phyloP scores from a whole-genome alignment of 345 rosid species.

The Boechera retrofracta region DNA sequence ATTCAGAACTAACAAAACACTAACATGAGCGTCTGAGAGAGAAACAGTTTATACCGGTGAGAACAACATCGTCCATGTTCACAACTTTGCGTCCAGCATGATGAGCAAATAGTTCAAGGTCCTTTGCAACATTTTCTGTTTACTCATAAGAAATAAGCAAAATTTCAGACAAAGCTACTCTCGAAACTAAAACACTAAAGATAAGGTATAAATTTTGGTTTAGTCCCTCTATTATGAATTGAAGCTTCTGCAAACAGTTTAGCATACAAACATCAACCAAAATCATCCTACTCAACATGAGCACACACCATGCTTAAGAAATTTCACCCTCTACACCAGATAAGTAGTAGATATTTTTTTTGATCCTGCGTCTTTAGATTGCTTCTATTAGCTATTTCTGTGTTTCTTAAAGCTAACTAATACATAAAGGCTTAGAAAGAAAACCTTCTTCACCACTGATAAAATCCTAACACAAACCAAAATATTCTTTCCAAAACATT shows the following conservation, averaged over 20 bases:
- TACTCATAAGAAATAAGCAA: slow-evolving; percentile 6
- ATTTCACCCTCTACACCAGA: background rate
- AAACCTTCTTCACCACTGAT: background rate
- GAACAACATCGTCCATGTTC: slow-evolving; percentile 83
- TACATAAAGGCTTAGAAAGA: background rate
- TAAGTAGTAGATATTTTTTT: background rate
- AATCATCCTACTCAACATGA: background rate
- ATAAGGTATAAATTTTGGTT: background rate
- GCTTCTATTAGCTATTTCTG: no score
- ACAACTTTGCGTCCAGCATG: slow-evolving; percentile 92
- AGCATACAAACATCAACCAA: slow-evolving; percentile 14
- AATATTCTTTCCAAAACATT: background rate
- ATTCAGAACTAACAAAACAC: slow-evolving; percentile 42
- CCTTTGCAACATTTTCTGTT: slow-evolving; percentile 80
- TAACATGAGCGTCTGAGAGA: background rate
- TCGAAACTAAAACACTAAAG: background rate
- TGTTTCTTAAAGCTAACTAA: background rate
- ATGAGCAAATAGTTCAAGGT: slow-evolving; percentile 82
- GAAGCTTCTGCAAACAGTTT: slow-evolving; percentile 21
- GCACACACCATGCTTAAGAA: background rate
- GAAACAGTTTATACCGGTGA: slow-evolving; percentile 58
- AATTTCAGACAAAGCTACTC: slow-evolving; percentile 17
- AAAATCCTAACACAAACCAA: background rate
- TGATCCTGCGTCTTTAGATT: background rate
- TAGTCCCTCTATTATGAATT: background rate